A percentile compares a stretch with the other conserved stretches of the same genome.
Conservation (phyloP, 2,329 filamentous ascomycete genomes). For the Trichoderma koningiopsis region DNA sequence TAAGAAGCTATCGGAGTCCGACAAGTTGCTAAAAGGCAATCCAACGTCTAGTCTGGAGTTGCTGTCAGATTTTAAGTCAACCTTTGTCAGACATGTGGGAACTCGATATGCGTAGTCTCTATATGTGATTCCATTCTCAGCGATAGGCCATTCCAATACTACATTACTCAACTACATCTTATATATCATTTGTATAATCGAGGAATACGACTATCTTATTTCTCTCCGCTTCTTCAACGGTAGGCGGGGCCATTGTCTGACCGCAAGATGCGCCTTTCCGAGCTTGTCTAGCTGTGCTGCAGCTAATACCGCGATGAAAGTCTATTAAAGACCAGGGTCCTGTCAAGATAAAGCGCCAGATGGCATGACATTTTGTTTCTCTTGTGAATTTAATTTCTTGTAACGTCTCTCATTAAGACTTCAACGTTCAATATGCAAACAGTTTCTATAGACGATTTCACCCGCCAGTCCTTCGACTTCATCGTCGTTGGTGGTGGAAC, state of each 20-base stretch:
- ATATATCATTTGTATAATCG: neutral
- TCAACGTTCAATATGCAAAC: slow-evolving; percentile 5
- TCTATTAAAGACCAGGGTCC: neutral
- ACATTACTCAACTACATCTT: neutral
- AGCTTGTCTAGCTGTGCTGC: neutral
- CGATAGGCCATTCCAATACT: neutral
- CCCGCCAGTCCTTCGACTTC: slow-evolving; percentile 35
- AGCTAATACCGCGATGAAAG: neutral
- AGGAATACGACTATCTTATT: neutral
- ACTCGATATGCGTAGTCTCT: neutral
- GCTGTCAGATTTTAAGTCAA: neutral
- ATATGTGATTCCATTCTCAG: neutral
- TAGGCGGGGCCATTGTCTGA: neutral
- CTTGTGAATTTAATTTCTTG: neutral
- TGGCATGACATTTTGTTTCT: neutral
- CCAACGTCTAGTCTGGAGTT: neutral
- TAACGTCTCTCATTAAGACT: neutral
- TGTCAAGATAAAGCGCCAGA: neutral
- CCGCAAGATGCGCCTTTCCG: neutral
- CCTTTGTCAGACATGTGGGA: neutral
- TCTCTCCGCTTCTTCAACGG: neutral
- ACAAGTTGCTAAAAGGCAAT: neutral
- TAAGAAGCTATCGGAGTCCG: neutral
- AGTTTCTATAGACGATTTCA: slow-evolving; percentile 31
- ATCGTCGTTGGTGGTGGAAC: slow-evolving; percentile 58